A percentile compares a stretch with the other conserved stretches of the same genome.
Conservation (phyloP, 139 green algal genomes). For the Trebouxia sp. region DNA sequence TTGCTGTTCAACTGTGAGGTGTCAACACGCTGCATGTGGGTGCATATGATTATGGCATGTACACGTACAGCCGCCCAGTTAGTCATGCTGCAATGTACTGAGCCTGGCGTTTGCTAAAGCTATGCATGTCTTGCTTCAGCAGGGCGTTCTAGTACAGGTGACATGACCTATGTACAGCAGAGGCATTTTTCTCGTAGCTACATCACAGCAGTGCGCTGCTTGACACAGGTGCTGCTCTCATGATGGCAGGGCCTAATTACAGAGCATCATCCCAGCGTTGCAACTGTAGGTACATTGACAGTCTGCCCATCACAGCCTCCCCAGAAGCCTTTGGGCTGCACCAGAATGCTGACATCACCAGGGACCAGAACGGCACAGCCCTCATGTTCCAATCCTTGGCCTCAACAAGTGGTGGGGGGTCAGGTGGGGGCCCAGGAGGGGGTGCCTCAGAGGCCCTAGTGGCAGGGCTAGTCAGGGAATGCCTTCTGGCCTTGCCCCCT, state of each 20-base stretch:
- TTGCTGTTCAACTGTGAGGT: no score
- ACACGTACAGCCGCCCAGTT: no score
- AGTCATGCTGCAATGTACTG: no score
- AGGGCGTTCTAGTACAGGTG: no score
- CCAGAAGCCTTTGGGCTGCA: slow-evolving; percentile 77
- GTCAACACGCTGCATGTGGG: neutral
- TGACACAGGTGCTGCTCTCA: no score
- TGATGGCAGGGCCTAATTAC: no score
- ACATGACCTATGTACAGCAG: no score
- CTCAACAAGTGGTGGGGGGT: neutral
- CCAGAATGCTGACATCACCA: slow-evolving; percentile 74
- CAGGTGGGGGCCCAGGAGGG: neutral
- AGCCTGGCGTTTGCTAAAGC: no score
- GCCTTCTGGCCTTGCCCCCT: slow-evolving; percentile 59
- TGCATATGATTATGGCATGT: no score
- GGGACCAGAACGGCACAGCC: slow-evolving; percentile 69
- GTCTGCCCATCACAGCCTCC: slow-evolving; percentile 53
- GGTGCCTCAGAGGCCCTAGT: slow-evolving; percentile 6
- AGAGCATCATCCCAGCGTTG: neutral
- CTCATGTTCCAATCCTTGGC: slow-evolving; percentile 53
- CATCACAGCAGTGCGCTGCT: no score
- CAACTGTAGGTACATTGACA: slow-evolving; percentile 54
- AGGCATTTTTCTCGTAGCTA: no score
- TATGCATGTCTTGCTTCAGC: no score
- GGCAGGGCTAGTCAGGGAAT: slow-evolving; percentile 44